Percentiles rank a stretch among this genome's conserved stretches.
Conservation (phyloP, 192 early-diverging fungal genomes). For the Umbelopsis sp. region DNA sequence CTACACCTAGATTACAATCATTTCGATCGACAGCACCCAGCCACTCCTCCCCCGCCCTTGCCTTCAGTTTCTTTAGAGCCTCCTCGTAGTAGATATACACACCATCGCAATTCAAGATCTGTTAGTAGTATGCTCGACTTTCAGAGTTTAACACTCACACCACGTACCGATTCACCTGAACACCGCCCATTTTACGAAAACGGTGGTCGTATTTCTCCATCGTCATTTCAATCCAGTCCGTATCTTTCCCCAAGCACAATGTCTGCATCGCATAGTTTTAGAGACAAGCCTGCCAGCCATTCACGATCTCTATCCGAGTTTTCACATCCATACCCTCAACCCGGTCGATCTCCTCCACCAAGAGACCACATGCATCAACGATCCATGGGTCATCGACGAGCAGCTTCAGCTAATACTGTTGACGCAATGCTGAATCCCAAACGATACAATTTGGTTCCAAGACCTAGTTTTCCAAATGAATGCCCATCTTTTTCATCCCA, state of each 20-base stretch:
- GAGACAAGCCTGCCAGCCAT: not conserved
- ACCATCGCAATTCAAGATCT: not conserved
- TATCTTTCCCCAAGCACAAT: not conserved
- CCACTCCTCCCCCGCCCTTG: not conserved
- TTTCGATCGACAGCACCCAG: not conserved
- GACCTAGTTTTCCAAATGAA: not conserved
- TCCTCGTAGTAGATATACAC: conserved; percentile 1
- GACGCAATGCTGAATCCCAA: conserved; percentile 19
- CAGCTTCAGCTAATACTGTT: conserved; percentile 23
- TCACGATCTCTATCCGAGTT: conserved; percentile 2
- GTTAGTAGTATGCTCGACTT: conserved; percentile 15
- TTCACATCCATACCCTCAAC: conserved; percentile 13
- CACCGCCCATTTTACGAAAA: not conserved
- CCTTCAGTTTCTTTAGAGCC: not conserved
- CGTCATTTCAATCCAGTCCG: not conserved
- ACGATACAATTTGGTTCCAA: conserved; percentile 2
- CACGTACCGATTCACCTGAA: not conserved
- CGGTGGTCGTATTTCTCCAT: not conserved
- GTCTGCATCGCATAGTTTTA: not conserved
- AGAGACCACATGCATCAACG: not conserved
- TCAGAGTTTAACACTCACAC: not conserved
- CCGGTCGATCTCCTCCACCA: not conserved
- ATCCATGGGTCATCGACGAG: conserved; percentile 12
- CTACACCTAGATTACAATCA: not conserved
- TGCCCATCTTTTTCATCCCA: not conserved